Percentiles rank a stretch among this genome's conserved stretches.
Conservation (phyloP, 148 eudicot species). For the Gaultheria prostrata region DNA sequence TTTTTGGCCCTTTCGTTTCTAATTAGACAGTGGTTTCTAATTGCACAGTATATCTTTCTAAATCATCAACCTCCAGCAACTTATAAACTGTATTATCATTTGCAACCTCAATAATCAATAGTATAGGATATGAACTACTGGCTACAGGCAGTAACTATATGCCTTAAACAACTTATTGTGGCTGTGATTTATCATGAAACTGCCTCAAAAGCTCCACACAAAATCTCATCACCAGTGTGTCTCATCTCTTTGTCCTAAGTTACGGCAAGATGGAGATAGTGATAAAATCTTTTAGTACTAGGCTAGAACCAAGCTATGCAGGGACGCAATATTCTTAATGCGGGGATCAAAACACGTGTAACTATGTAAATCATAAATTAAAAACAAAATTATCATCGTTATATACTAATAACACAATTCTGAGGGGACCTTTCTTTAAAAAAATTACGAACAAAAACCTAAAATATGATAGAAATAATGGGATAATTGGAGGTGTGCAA, state of each 20-base stretch:
- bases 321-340: too few species aligned
- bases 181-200: background rate
- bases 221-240: background rate
- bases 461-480: too few species aligned
- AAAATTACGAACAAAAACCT: too few species aligned
- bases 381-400: too few species aligned
- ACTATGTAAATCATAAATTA: too few species aligned
- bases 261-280: background rate
- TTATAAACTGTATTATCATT: background rate
- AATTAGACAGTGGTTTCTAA: background rate
- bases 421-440: too few species aligned
- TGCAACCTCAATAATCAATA: background rate
- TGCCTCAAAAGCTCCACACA: background rate
- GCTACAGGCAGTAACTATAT: background rate
- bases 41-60: background rate
- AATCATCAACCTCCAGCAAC: background rate
- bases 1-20: background rate
- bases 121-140: background rate
- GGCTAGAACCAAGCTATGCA: background rate
- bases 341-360: too few species aligned
- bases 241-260: background rate
- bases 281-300: background rate
- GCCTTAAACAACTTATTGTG: background rate
- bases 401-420: too few species aligned
- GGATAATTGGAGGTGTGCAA: too few species aligned